Conservation (phyloP, 768 basidiomycete genomes). For the Tylopilus subfusipes region DNA sequence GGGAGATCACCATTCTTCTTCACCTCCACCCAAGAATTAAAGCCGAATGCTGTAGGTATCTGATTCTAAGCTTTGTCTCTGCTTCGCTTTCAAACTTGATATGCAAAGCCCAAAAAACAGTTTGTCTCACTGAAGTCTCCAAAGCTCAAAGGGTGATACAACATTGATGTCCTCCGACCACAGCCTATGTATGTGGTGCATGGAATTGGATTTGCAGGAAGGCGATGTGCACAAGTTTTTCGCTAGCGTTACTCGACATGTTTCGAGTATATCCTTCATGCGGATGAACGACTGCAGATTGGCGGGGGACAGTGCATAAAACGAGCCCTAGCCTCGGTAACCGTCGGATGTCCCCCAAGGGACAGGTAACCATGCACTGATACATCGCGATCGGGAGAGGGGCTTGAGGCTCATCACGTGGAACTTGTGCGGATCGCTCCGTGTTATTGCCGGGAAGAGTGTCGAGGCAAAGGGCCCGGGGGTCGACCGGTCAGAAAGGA, state of each 20-base stretch:
- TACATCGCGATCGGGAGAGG: constrained; percentile 10
- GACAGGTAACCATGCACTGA: background rate
- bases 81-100: rapidly evolving
- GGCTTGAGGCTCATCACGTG: constrained; percentile 12
- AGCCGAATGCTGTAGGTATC: constrained; percentile 1
- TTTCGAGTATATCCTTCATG: constrained; percentile 1
- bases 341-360: background rate
- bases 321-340: background rate
- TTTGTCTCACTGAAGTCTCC: background rate
- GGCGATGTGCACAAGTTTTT: background rate
- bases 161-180: background rate
- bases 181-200: rapidly evolving
- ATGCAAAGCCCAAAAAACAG: background rate
- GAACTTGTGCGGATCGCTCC: constrained; percentile 13
- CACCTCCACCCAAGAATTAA: constrained; percentile 3
- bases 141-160: background rate
- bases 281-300: constrained; percentile 8
- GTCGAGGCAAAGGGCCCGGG: no score
- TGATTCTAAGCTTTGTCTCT: background rate
- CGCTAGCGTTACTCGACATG: background rate
- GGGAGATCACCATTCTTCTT: background rate
- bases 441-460: background rate
- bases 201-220: background rate
- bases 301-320: background rate
- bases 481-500: no score